These are phyloP conservation scores for Trichoderma erinaceum DNA, from an alignment of 495 filamentous ascomycete species.

Conservation along the genomic window DNA sequence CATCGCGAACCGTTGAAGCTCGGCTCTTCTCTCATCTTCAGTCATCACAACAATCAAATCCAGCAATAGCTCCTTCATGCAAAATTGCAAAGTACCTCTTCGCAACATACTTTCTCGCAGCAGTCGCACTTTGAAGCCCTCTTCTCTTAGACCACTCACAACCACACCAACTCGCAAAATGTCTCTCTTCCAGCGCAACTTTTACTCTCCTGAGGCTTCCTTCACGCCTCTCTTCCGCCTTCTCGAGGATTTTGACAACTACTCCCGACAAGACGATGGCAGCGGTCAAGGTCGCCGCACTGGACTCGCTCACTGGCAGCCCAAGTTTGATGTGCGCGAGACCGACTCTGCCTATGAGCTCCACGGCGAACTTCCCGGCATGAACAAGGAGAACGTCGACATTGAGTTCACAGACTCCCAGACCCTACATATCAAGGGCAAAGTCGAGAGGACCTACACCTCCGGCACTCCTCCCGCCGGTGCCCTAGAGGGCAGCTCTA, in stretches of 20 bases:
- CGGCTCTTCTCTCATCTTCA: not conserved
- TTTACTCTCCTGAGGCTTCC: slow-evolving; percentile 28
- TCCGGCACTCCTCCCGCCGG: slow-evolving; percentile 36
- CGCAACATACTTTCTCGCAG: not conserved
- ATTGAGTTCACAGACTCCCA: slow-evolving; percentile 72
- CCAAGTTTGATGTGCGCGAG: slow-evolving; percentile 73
- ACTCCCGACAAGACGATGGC: slow-evolving; percentile 31
- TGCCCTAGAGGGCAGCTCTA: slow-evolving; percentile 21
- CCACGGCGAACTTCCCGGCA: slow-evolving; percentile 73
- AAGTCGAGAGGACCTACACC: slow-evolving; percentile 46
- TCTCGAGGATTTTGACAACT: slow-evolving; percentile 60
- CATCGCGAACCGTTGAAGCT: not conserved
- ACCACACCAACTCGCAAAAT: slow-evolving; percentile 20
- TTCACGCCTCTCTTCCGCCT: slow-evolving; percentile 62
- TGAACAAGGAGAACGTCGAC: slow-evolving; percentile 62
- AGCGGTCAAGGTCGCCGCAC: slow-evolving; percentile 25
- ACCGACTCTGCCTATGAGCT: slow-evolving; percentile 57
- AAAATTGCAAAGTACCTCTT: not conserved
- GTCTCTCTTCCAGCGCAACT: slow-evolving; percentile 22
- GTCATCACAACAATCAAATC: not conserved
- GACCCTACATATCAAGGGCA: slow-evolving; percentile 61
- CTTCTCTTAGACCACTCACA: slow-evolving; percentile 8
- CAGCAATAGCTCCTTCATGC: not conserved
- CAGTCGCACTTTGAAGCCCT: not conserved
- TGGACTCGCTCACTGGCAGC: slow-evolving; percentile 44